These are phyloP conservation scores for Arachnopeziza araneosa DNA, from an alignment of 2,329 filamentous ascomycete species.

Conservation along the genomic window DNA sequence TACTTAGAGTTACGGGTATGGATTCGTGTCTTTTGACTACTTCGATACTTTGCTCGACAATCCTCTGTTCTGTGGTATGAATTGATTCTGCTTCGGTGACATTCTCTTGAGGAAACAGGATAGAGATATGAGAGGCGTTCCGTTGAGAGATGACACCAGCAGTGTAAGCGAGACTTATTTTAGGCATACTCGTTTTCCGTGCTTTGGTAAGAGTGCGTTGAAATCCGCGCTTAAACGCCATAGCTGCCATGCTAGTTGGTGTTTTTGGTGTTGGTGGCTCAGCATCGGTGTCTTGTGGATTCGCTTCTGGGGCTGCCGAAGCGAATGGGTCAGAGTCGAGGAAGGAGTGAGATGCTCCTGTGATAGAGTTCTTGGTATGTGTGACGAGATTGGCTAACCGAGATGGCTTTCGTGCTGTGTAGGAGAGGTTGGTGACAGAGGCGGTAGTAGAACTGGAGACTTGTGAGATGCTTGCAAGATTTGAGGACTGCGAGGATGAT, in stretches of 20 bases:
- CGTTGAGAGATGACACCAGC: neutral
- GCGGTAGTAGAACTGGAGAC: slow-evolving; percentile 4
- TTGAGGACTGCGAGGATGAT: slow-evolving; percentile 7
- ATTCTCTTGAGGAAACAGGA: neutral
- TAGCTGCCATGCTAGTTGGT: slow-evolving; percentile 13
- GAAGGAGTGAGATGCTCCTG: slow-evolving; percentile 17
- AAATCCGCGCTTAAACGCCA: slow-evolving; percentile 19
- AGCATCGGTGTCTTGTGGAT: neutral
- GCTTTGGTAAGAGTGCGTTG: slow-evolving; percentile 15
- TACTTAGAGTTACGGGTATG: slow-evolving; percentile 3
- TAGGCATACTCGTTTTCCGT: slow-evolving; percentile 19
- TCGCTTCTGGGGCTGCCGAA: neutral
- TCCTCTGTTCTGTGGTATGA: neutral
- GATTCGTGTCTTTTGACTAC: slow-evolving; percentile 3
- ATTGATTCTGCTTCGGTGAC: neutral
- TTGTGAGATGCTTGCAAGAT: neutral
- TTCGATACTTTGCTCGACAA: neutral
- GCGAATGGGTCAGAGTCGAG: slow-evolving; percentile 25
- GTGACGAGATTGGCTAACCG: slow-evolving; percentile 15
- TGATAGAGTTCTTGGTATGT: slow-evolving; percentile 8
- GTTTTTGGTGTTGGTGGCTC: slow-evolving; percentile 21
- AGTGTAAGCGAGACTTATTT: slow-evolving; percentile 15
- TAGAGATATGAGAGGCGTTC: neutral
- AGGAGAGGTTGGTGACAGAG: neutral
- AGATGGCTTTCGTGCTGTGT: neutral